Evolutionary conservation across 2,329 filamentous ascomycete species (phyloP), one percentile per base, ranked within the genome.

Genomic region (Colletotrichum karsti): DNA sequence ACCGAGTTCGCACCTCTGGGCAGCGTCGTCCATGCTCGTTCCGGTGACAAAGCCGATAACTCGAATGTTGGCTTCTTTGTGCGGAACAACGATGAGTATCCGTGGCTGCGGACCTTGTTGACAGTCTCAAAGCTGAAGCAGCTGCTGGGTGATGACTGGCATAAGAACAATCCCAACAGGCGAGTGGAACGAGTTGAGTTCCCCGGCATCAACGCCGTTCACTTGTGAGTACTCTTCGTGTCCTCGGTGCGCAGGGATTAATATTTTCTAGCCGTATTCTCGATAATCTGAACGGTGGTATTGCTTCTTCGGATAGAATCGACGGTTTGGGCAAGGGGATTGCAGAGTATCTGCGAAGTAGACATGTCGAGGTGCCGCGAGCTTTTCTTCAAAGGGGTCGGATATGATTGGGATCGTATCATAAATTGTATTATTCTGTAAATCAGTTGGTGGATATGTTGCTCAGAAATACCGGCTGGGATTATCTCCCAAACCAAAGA

Each of bases 1-100:
- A 67, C 63, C 0, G 58, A 67, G 1, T 59, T 67, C 18, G 55
- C 41, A 20, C 72, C 73, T 0, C 60, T 82, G 7, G 79, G 78
- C 15, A 76, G 72, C 66, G 71, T 81, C 4, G 79, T 78, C 2
- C 77, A 77, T 20, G 79, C 73, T 5, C 75, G 79, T 4, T 80
- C 78, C 0, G 80, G 80, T 3, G 80, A 82, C 63, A 82, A 82
- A 63, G 77, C 76, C 1, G 72, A 74, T 1, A 76, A 82, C 71
- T 75, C 73, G 22, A 82, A 82, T 65, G 74, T 80, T 35, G 80
- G 80, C 7, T 77, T 82, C 68, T 86, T 80, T 72, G 78, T 81
- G 5, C 73, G 77, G 12, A 64, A 76, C 60, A 69, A 73, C 4
- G 78, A 82, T 54, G 80, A 83, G 69, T 84, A 76, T 62, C 74